These are phyloP conservation scores for Curvularia spicifera DNA, from an alignment of 2,329 filamentous ascomycete genomes.

Conservation along the genomic window DNA sequence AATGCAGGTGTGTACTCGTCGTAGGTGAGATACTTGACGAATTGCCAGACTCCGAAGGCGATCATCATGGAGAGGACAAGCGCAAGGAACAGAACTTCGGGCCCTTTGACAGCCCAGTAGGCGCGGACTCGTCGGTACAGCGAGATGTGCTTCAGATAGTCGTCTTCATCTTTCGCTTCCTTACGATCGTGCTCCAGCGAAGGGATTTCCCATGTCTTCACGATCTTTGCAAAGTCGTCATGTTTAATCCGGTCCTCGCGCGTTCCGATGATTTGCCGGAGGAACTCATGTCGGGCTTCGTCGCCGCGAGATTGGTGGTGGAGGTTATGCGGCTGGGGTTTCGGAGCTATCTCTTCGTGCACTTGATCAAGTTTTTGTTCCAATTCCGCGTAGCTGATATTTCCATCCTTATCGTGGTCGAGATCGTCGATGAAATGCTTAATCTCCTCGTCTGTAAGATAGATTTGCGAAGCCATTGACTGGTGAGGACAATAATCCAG, in stretches of 20 bases:
- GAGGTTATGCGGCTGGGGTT: slow-evolving; percentile 56
- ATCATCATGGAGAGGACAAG: slow-evolving; percentile 58
- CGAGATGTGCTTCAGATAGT: slow-evolving; percentile 56
- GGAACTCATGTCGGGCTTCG: slow-evolving; percentile 58
- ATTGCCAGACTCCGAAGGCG: slow-evolving; percentile 63
- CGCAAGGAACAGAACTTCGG: slow-evolving; percentile 58
- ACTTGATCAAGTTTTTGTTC: slow-evolving; percentile 62
- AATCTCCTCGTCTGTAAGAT: slow-evolving; percentile 57
- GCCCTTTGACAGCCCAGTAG: slow-evolving; percentile 63
- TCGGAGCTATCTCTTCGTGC: slow-evolving; percentile 59
- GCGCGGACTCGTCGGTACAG: slow-evolving; percentile 57
- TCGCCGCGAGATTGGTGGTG: slow-evolving; percentile 48
- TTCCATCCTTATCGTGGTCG: slow-evolving; percentile 60
- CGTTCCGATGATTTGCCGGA: slow-evolving; percentile 58
- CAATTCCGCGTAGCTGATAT: slow-evolving; percentile 60
- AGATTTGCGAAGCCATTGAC: slow-evolving; percentile 35
- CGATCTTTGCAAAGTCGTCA: slow-evolving; percentile 55
- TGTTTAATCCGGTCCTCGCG: slow-evolving; percentile 54
- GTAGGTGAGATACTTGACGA: slow-evolving; percentile 59
- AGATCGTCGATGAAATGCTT: slow-evolving; percentile 60
- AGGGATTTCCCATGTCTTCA: slow-evolving; percentile 58
- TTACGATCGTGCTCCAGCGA: slow-evolving; percentile 57
- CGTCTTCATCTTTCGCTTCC: slow-evolving; percentile 56
- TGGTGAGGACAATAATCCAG: not conserved
- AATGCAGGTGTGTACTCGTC: slow-evolving; percentile 57